Evolutionary conservation across 441 rosid genomes (phyloP).

Genomic region (Arabidopsis lyrata): DNA sequence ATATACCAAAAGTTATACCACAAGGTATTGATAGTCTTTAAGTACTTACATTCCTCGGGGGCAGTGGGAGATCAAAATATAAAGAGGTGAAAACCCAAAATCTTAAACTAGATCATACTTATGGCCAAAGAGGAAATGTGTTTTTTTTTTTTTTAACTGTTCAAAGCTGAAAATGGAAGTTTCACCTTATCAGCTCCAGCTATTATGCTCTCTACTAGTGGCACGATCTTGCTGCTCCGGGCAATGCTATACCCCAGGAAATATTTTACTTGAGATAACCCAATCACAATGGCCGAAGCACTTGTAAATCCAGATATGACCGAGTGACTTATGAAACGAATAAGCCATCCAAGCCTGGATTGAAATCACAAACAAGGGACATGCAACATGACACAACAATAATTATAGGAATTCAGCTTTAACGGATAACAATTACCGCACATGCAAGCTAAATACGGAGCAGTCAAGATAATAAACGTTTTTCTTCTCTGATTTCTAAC

Average conservation of each 20-base stretch:
- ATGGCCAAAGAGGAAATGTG: neutral
- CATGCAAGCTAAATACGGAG: conserved; percentile 4
- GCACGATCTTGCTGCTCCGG: conserved; percentile 90
- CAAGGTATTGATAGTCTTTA: neutral
- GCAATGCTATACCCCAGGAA: conserved; percentile 86
- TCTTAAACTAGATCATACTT: neutral
- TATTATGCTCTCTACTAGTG: conserved; percentile 86
- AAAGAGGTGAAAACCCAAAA: conserved; percentile 1
- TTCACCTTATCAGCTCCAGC: conserved; percentile 83
- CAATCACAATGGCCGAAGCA: conserved; percentile 97
- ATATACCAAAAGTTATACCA: conserved; percentile 7
- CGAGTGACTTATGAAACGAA: conserved; percentile 97
- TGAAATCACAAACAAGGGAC: conserved; percentile 22
- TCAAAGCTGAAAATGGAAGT: conserved; percentile 33
- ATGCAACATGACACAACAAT: conserved; percentile 23
- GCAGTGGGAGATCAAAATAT: neutral
- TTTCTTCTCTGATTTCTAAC: neutral
- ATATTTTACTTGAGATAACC: conserved; percentile 86
- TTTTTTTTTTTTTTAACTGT: neutral
- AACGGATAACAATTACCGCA: neutral
- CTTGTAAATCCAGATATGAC: conserved; percentile 98
- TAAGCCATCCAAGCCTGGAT: conserved; percentile 97
- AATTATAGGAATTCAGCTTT: neutral
- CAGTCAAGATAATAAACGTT: neutral
- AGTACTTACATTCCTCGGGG: neutral